Evolutionary conservation across 2,329 filamentous ascomycete species (phyloP).

Genomic region (Ascochyta pisi): DNA sequence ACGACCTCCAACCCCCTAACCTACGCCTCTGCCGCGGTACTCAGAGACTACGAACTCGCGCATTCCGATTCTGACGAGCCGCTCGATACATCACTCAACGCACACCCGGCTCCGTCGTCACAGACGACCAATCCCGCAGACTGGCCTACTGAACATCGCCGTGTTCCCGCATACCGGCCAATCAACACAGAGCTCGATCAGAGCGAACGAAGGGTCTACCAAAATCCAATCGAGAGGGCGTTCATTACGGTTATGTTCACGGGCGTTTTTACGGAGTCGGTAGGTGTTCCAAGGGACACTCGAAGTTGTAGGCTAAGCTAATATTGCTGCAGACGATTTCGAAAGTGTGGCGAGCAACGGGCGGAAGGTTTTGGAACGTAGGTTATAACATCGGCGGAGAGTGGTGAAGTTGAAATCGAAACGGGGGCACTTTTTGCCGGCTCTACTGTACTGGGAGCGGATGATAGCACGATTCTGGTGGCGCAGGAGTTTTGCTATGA

Average conservation of each 20-base stretch:
- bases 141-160: slow-evolving; percentile 58
- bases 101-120: slow-evolving; percentile 40
- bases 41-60: slow-evolving; percentile 58
- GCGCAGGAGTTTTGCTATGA: not conserved
- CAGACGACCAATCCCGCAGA: slow-evolving; percentile 35
- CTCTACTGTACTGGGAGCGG: too few species aligned
- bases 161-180: slow-evolving; percentile 58
- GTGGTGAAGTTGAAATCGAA: slow-evolving; percentile 40
- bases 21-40: slow-evolving; percentile 46
- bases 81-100: slow-evolving; percentile 33
- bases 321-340: slow-evolving; percentile 45
- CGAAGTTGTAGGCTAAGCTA: not conserved
- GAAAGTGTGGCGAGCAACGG: slow-evolving; percentile 59
- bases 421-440: too few species aligned
- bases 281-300: slow-evolving; percentile 33
- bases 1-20: slow-evolving; percentile 51
- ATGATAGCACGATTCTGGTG: not conserved
- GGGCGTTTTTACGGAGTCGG: slow-evolving; percentile 55
- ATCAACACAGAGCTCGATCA: slow-evolving; percentile 54
- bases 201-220: slow-evolving; percentile 52
- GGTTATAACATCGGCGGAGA: slow-evolving; percentile 63
- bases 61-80: slow-evolving; percentile 44
- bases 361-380: slow-evolving; percentile 58
- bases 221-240: slow-evolving; percentile 53
- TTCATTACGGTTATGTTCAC: slow-evolving; percentile 61